Base-by-base conservation (phyloP, 2,329 filamentous ascomycete species). In the Zasmidium citrigriseum region DNA sequence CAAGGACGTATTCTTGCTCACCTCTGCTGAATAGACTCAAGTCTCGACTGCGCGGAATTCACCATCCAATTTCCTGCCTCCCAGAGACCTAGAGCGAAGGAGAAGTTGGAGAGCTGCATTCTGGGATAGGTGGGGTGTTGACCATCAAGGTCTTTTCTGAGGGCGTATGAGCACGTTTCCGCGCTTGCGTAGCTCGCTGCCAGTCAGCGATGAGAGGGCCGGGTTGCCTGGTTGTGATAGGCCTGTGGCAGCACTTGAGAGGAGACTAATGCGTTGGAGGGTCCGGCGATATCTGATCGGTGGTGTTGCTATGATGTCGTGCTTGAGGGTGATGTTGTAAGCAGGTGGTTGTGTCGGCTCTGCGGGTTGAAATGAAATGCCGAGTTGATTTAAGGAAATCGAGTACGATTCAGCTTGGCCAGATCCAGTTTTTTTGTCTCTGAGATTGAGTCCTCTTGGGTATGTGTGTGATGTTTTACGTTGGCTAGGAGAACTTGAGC, bases 61-160 rank as follows among this genome's bases (percentile, higher is more conserved):
- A 65, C 50, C 65, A 70, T 68, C 60, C 64, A 67, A 56, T 60
- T 56, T 22, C 56, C 46, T 41, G 46, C 41, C 25, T 44, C 41
- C 50, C 18, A 62, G 44, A 62, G 45, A 25, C 61, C 63, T 45
- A 67, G 59, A 47, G 61, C 55, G 24, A 68, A 58, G 50, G 66
- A 63, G 59, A 67, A 66, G 62, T 69, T 67, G 46, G 62, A 59
- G 55, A 68, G 54, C 41, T 65, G 65, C 62, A 70, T 67, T 34
- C 41, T 66, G 46, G 49, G 20, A n/a, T 29, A 45, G 46, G 54
- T 45, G 58, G 50, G 61, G 60, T 53, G 46, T 22, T 55, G 57
- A 60, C 61, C 60, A 62, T 61, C 58, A 62, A 63, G 61, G 61
- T 64, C 58, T 51, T 51, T 48, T 46, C 16, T 64, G 64, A 64